These are phyloP conservation scores for Cyphellophora europaea DNA, from an alignment of 2,329 filamentous ascomycete genomes.

Conservation along the genomic window DNA sequence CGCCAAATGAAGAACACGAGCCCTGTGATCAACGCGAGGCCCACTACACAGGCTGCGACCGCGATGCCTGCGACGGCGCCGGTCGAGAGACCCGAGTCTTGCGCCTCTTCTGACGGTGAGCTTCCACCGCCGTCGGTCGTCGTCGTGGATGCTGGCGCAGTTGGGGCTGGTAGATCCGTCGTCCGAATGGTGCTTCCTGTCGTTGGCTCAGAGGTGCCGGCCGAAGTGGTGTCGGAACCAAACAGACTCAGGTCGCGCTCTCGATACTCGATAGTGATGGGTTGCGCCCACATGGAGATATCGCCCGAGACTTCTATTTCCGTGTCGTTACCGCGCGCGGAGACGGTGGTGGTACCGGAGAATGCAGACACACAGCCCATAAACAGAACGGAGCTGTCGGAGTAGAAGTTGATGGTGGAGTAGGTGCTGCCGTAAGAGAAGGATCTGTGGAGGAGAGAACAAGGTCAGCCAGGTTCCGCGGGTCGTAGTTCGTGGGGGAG, in stretches of 20 bases:
- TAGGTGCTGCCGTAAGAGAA: conserved; percentile 2
- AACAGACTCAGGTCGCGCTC: conserved; percentile 9
- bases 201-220: not conserved
- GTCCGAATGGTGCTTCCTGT: not conserved
- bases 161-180: not conserved
- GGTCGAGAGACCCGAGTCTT: not conserved
- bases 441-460: not conserved
- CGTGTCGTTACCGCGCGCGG: conserved; percentile 4
- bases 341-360: conserved; percentile 10
- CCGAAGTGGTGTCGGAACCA: conserved; percentile 1
- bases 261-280: conserved; percentile 11
- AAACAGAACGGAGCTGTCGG: conserved; percentile 6
- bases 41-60: conserved; percentile 1
- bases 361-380: conserved; percentile 15
- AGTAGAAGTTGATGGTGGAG: not conserved
- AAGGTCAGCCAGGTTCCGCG: too few relatives aligned
- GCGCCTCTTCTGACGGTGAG: not conserved
- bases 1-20: not conserved
- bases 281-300: conserved; percentile 22
- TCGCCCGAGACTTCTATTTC: conserved; percentile 14
- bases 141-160: conserved; percentile 1
- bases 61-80: conserved; percentile 7
- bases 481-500: too few relatives aligned
- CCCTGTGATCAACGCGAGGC: not conserved
- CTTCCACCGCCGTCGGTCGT: not conserved